Evolutionary conservation across 2,329 filamentous ascomycete species (phyloP).

Genomic region (Bimuria novae-zelandiae): DNA sequence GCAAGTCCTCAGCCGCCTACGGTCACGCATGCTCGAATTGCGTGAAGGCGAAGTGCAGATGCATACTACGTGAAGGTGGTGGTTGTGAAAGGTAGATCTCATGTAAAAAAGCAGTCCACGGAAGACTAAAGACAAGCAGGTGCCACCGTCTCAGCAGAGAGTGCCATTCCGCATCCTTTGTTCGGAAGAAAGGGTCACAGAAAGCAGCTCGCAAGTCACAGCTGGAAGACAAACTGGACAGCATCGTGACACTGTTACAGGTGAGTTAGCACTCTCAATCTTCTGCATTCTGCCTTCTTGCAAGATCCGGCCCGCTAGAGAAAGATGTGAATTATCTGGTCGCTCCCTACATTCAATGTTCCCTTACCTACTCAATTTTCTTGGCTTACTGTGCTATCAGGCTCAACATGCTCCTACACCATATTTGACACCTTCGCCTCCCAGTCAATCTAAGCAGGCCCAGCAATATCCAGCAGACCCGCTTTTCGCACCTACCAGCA

Average conservation of each 20-base stretch:
- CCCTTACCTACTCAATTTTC: too few relatives aligned
- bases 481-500: background rate
- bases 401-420: slow-evolving; percentile 4
- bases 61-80: slow-evolving; percentile 5
- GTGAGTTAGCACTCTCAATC: background rate
- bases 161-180: slow-evolving; percentile 16
- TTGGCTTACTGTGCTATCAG: background rate
- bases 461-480: background rate
- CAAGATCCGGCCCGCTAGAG: too few relatives aligned
- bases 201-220: slow-evolving; percentile 18
- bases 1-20: slow-evolving; percentile 12
- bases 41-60: slow-evolving; percentile 18
- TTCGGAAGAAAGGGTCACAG: slow-evolving; percentile 16
- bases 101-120: background rate
- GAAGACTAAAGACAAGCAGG: slow-evolving; percentile 9
- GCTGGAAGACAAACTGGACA: slow-evolving; percentile 40
- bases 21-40: slow-evolving; percentile 21
- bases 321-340: too few relatives aligned
- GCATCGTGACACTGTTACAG: slow-evolving; percentile 34
- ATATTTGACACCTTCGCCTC: background rate
- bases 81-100: slow-evolving; percentile 17
- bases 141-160: slow-evolving; percentile 26
- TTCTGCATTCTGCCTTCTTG: too few relatives aligned
- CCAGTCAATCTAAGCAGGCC: background rate
- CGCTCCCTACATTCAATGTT: too few relatives aligned